Evolutionary conservation across 208 protist genomes (phyloP), one percentile per base, ranked within the genome.

Genomic region (Wallacemonas sp.): DNA sequence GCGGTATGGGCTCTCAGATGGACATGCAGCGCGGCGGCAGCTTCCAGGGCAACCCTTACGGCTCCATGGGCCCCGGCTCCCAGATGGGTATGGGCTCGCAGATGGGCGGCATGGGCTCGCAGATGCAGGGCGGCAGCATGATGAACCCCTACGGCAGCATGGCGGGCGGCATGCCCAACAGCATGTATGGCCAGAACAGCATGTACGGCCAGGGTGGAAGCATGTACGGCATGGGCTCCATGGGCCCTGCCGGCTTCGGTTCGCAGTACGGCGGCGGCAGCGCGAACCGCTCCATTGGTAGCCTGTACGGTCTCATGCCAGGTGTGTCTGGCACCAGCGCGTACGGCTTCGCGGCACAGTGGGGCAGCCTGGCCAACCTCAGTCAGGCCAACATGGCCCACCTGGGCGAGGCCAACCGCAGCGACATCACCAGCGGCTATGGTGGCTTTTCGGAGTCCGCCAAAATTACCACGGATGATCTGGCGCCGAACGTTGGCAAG

Each of bases 321-420:
- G 49, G 62, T 22, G 39, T 46, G 26, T 63, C 31, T 28, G 54
- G 64, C 49, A 77, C 67, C 26, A 86, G 75, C 62, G 64, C 75
- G 14, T 72, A 79, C 64, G 76, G 75, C 59, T 76, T 84, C 34
- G 77, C 73, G 4, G 67, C 77, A 24, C 79, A 88, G 73, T 91
- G 85, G 82, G 75, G 70, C 56, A 88, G 72, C 47, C 70, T 91
- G 22, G 71, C 71, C 24, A 81, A 84, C 67, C 81, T 88, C 68
- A 70, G 41, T 39, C 55, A 54, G 41, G 63, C 42, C 28, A 56
- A 58, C 42, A 64, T 54, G 36, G 54, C 24, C 19, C 38, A 74
- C 62, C 72, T 74, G 42, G 79, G 78, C 55, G 36, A 45, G 58
- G 76, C 72, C 17, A 56, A 12, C 63, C 63, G 63, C 47, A 68